Conservation (phyloP, 495 filamentous ascomycete species). For the Xylaria telfairii region DNA sequence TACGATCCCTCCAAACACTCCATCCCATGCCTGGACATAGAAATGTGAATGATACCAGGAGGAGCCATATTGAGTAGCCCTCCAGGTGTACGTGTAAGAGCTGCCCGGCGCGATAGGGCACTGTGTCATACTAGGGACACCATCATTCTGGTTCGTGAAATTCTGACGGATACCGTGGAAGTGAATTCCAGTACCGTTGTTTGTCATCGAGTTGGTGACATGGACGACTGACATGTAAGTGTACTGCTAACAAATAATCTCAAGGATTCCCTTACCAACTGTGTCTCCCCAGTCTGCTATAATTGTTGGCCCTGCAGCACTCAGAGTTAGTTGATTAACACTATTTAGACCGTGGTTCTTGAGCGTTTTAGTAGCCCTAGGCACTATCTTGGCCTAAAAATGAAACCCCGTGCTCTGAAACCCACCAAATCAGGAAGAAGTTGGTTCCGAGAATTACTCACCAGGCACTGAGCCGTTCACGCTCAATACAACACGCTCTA, state of each 20-base stretch:
- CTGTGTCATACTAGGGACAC: conserved; percentile 51
- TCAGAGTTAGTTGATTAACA: too few relatives aligned
- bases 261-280: conserved; percentile 25
- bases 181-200: conserved; percentile 57
- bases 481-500: conserved; percentile 44
- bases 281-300: conserved; percentile 54
- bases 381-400: too few relatives aligned
- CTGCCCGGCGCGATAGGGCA: conserved; percentile 52
- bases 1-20: conserved; percentile 49
- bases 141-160: conserved; percentile 37
- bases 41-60: conserved; percentile 66
- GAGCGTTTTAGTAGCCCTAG: too few relatives aligned
- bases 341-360: too few relatives aligned
- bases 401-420: too few relatives aligned
- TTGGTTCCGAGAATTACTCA: too few relatives aligned
- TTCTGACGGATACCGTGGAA: conserved; percentile 58
- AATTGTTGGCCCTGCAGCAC: conserved; percentile 49
- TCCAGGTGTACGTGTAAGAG: conserved; percentile 54
- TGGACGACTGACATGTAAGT: conserved; percentile 29
- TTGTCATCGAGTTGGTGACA: conserved; percentile 36
- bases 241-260: background rate
- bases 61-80: conserved; percentile 52
- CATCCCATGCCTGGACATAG: conserved; percentile 47
- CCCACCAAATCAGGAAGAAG: too few relatives aligned
- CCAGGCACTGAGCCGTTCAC: conserved; percentile 54